Conservation (phyloP, 2,329 filamentous ascomycete species). For the Epichloe aotearoae region DNA sequence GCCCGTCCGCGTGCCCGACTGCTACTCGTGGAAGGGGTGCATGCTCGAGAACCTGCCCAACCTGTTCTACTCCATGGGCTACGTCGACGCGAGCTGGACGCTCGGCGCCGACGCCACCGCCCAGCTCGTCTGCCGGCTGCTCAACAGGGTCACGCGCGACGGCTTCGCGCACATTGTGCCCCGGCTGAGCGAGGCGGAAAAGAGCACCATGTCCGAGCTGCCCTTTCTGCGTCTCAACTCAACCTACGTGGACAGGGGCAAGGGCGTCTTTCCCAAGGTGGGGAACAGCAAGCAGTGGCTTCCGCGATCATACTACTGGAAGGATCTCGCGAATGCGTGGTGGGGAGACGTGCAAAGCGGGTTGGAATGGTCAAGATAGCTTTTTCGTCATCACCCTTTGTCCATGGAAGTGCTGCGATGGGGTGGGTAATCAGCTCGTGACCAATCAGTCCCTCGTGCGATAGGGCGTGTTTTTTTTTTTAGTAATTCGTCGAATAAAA, state of each 20-base stretch:
- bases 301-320: slow-evolving; percentile 5
- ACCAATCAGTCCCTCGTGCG: no score
- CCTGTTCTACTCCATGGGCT: slow-evolving; percentile 43
- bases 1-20: slow-evolving; percentile 28
- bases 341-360: slow-evolving; percentile 1
- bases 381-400: background rate
- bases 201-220: background rate
- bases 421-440: no score
- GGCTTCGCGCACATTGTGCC: background rate
- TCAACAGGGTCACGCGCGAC: background rate
- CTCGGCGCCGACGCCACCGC: slow-evolving; percentile 33
- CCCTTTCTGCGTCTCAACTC: slow-evolving; percentile 5
- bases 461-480: no score
- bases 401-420: no score
- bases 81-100: slow-evolving; percentile 52
- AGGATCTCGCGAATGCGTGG: slow-evolving; percentile 4
- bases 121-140: slow-evolving; percentile 4
- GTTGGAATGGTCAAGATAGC: slow-evolving; percentile 1
- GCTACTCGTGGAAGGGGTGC: slow-evolving; percentile 44
- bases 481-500: no score
- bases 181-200: slow-evolving; percentile 1
- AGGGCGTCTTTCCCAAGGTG: background rate
- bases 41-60: slow-evolving; percentile 55
- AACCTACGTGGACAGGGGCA: slow-evolving; percentile 2
- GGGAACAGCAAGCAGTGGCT: slow-evolving; percentile 2